Base-by-base conservation (phyloP, 371 early-diverging fungal species). In the Actinomortierella wolfii region DNA sequence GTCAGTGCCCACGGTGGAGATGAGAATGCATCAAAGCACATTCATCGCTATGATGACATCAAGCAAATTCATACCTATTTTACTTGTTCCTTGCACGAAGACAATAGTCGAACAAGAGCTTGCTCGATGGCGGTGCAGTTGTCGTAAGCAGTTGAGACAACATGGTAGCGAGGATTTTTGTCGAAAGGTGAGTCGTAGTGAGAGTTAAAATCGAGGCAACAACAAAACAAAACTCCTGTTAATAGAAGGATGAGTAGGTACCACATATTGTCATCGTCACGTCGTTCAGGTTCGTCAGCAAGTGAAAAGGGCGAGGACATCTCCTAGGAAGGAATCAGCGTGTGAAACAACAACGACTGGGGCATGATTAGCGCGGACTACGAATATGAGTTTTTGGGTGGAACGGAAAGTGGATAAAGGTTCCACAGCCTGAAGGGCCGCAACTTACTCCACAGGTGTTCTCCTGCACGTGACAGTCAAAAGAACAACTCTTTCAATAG, bases 1-100 rank as follows among this genome's bases (percentile, higher is more conserved):
- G 45, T 70, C 70, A 15, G 70, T 61, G 14, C 70, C 70, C 39
- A 70, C 64, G n/a, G 57, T 21, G 13, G 70, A 70, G 41, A 70
- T 61, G 55, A 58, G 28, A 18, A 64, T 47, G 23, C 70, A 70
- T 1, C 70, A 61, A 20, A 39, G 26, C 13, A 70, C 61, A n/a
- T 55, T 28, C 26, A 60, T 61, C 14, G 59, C 49, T 0, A 7
- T 24, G 61, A 70, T 64, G 17, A 21, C 47, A 29, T 54, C 58
- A 21, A 70, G 20, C 51, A 70, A 14, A 29, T 21, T 8, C 54
- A 29, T 7, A 57, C 57, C 57, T 60, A 51, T 23, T 64, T 61
- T 2, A 64, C 61, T 11, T 59, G 54, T 40, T 60, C 45, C 9
- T 56, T 42, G 65, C 25, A 64, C 61, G 15, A 70, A 55, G 42